phyloP scores from a whole-genome alignment of 2,329 filamentous ascomycete genomes.

The Botrytis deweyae region DNA sequence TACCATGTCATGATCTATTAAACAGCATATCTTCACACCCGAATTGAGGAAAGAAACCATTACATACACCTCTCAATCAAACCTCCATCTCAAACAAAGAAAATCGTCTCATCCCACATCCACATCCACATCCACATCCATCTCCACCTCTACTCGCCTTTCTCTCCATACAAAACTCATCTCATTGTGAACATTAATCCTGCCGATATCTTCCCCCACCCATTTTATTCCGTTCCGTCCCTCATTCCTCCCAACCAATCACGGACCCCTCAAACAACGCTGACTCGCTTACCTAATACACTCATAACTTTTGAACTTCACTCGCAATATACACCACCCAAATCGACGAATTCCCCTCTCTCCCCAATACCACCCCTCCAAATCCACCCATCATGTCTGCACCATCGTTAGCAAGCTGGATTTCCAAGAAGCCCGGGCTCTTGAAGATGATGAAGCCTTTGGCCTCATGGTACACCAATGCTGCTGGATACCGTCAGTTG shows the following conservation, averaged over 20 bases:
- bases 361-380: background rate
- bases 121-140: background rate
- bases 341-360: background rate
- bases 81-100: conserved; percentile 6
- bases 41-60: background rate
- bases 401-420: conserved; percentile 67
- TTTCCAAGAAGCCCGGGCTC: conserved; percentile 85
- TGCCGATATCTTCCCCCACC: conserved; percentile 3
- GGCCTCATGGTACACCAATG: conserved; percentile 84
- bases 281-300: conserved; percentile 19
- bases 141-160: background rate
- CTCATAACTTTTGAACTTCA: conserved; percentile 20
- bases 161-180: background rate
- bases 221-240: conserved; percentile 10
- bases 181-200: background rate
- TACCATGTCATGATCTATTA: background rate
- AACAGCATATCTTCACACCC: background rate
- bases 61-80: background rate
- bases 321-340: conserved; percentile 23
- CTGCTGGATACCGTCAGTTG: conserved; percentile 88
- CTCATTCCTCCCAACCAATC: conserved; percentile 2
- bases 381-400: conserved; percentile 37
- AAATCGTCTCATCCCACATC: background rate
- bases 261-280: background rate
- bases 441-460: conserved; percentile 74